Evolutionary conservation across 2,329 filamentous ascomycete species (phyloP), one percentile per base, ranked within the genome.

Genomic region (Didymella keratinophila): DNA sequence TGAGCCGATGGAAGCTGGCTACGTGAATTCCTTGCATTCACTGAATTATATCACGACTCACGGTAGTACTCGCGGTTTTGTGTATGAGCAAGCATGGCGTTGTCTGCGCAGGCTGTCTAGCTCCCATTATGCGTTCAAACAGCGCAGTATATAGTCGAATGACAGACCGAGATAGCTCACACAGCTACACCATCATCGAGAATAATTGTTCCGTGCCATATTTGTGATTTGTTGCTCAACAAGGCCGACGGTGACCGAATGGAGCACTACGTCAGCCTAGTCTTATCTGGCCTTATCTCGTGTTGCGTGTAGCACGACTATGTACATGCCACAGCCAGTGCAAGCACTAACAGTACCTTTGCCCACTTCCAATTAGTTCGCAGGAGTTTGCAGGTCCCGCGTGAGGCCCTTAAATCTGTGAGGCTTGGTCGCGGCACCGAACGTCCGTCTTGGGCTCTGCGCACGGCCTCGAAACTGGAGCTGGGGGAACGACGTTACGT

Each of bases 201-300:
- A 14, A 2, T 7, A 14, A 7, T 1, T 12, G 1, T 12, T 6
- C 14, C n/a, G 1, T 25, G 12, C 1, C 16, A 16, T 25, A 14
- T 11, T 14, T 16, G 45, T 53, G 50, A 50, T 42, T 30, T 25
- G 25, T 27, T 34, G 14, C 23, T 4, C 23, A 32, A 8, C 28
- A 21, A 49, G 49, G 32, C 49, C 16, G 36, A 58, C 34, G n/a
- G 28, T 41, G 47, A 28, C 23, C 46, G 47, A 56, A 47, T 2
- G 20, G 16, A 21, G n/a, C 41, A 54, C 60, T 54, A 54, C 41
- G 60, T 59, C 47, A 58, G 46, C 51, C 59, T 44, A 49, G 47
- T 60, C 62, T 64, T 69, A 69, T 67, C 65, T 68, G 62, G 60
- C 64, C 65, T 68, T 69, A 66, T 68, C 65, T 57, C 43, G 45